phyloP scores from a whole-genome alignment of 306 rosid genomes.

The Canavalia ensiformis region DNA sequence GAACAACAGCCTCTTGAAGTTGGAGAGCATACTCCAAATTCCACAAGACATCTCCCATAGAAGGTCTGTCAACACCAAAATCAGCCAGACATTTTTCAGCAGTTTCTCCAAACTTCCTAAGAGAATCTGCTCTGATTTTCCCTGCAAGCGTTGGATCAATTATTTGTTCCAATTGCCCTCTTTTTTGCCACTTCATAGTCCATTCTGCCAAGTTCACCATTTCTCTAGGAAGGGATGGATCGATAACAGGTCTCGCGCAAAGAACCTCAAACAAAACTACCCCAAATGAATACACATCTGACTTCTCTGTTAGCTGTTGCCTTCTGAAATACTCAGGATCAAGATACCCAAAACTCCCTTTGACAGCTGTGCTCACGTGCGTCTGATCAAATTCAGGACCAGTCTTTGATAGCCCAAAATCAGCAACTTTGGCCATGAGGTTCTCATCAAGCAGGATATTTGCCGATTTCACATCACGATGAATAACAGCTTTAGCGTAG shows the following conservation, averaged over 20 bases:
- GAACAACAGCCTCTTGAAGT: constrained; percentile 81
- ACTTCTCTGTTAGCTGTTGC: constrained; percentile 92
- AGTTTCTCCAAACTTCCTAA: constrained; percentile 89
- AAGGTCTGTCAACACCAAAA: constrained; percentile 87
- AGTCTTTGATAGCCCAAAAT: constrained; percentile 89
- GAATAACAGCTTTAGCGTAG: constrained; percentile 89
- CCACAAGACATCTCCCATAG: constrained; percentile 97
- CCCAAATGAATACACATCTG: constrained; percentile 95
- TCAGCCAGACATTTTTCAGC: constrained; percentile 97
- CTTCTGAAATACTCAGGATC: constrained; percentile 96
- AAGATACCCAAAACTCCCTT: constrained; percentile 97
- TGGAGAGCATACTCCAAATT: constrained; percentile 95
- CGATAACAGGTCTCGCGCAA: constrained; percentile 94
- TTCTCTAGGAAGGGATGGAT: constrained; percentile 90
- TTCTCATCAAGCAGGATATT: constrained; percentile 94
- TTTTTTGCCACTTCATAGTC: constrained; percentile 96
- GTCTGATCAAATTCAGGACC: constrained; percentile 98
- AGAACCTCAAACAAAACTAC: constrained; percentile 91
- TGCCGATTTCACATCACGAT: constrained; percentile 97
- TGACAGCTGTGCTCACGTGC: constrained; percentile 95
- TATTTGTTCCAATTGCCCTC: constrained; percentile 84
- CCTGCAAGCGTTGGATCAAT: constrained; percentile 79
- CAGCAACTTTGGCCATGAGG: constrained; percentile 98
- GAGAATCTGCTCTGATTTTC: constrained; percentile 85
- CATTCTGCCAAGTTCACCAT: constrained; percentile 97